These are phyloP conservation scores for Alternaria burnsii DNA, from an alignment of 2,329 filamentous ascomycete genomes.

Conservation along the genomic window DNA sequence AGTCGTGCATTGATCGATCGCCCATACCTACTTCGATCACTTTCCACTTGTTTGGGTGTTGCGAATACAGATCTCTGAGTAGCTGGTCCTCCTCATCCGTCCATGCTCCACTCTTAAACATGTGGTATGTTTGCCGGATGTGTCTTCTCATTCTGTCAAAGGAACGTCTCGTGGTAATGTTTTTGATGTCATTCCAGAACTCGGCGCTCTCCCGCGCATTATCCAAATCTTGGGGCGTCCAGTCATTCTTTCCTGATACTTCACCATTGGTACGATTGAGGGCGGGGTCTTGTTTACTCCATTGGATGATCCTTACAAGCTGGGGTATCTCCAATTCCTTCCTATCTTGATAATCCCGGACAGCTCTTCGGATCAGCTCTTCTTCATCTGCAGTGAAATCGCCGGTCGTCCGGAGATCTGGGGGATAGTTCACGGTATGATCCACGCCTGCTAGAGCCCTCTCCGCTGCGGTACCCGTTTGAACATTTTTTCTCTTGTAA, in stretches of 20 bases:
- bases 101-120: conserved; percentile 70
- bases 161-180: conserved; percentile 44
- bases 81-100: conserved; percentile 66
- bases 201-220: conserved; percentile 22
- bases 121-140: conserved; percentile 71
- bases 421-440: conserved; percentile 23
- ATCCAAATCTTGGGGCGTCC: conserved; percentile 4
- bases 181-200: conserved; percentile 46
- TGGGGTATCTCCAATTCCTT: conserved; percentile 22
- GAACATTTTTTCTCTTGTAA: background rate
- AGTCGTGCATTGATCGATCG: conserved; percentile 70
- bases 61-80: conserved; percentile 58
- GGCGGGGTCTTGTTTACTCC: conserved; percentile 5
- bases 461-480: conserved; percentile 19
- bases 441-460: conserved; percentile 16
- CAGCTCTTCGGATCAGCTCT: conserved; percentile 36
- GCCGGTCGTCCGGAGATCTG: conserved; percentile 24
- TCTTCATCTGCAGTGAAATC: conserved; percentile 32
- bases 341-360: conserved; percentile 31
- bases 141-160: conserved; percentile 49
- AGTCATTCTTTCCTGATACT: background rate
- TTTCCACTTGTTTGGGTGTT: conserved; percentile 67
- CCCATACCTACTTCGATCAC: conserved; percentile 66
- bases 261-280: background rate
- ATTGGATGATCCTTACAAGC: conserved; percentile 35